Conservation (phyloP, 345 rosid genomes). For the Heritiera fomes region DNA sequence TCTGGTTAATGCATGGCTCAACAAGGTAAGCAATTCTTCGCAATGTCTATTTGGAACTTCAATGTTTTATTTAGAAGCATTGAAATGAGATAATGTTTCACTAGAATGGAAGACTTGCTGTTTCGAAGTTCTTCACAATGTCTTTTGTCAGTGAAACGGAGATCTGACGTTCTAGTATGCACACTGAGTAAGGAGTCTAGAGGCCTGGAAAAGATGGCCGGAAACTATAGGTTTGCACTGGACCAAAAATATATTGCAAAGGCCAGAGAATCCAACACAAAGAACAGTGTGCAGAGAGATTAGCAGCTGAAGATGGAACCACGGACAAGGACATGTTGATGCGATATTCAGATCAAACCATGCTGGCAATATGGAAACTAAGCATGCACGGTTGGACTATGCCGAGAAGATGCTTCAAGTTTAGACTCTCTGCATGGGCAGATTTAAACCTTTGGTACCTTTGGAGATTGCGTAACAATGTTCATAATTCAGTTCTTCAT, state of each 20-base stretch:
- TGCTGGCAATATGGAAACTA: too few species aligned
- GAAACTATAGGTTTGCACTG: conserved; percentile 42
- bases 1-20: not conserved
- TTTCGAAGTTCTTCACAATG: not conserved
- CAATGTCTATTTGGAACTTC: too few species aligned
- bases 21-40: conserved; percentile 6
- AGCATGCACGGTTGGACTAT: conserved; percentile 36
- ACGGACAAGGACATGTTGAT: conserved; percentile 20
- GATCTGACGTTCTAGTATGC: not conserved
- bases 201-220: conserved; percentile 32
- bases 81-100: too few species aligned
- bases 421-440: conserved; percentile 67
- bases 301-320: conserved; percentile 58
- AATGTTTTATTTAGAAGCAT: too few species aligned
- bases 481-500: conserved; percentile 43
- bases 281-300: conserved; percentile 69
- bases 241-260: conserved; percentile 50
- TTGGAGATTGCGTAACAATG: conserved; percentile 47
- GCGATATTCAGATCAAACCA: too few species aligned
- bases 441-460: conserved; percentile 40
- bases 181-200: not conserved
- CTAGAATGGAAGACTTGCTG: not conserved
- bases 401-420: conserved; percentile 74
- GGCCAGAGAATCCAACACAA: conserved; percentile 47
- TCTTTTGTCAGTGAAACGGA: not conserved